Evolutionary conservation across 1,139 yeast species (phyloP), one percentile per base, ranked within the genome.

Genomic region (Waltiozyma sp.): DNA sequence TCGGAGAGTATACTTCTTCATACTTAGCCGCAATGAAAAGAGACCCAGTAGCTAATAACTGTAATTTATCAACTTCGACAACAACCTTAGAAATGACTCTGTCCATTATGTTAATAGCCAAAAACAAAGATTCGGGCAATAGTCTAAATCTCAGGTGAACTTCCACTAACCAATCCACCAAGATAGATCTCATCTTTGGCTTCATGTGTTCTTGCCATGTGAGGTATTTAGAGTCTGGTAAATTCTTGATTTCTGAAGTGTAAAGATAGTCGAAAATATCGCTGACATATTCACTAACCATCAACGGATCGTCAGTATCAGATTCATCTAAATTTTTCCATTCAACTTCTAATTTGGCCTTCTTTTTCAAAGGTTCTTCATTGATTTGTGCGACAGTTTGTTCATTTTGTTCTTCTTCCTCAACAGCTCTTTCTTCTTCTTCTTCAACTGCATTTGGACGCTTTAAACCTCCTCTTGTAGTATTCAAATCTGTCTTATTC

Each of bases 131-230:
- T 63, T 89, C 97, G 1, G 96, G 96, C 41, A 86, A 69, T 49
- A 89, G 70, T 52, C 93, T 73, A 63, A 89, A 89, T 57, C 87
- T 75, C 50, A 80, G 69, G 64, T 89, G 97, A 62, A 89, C 93
- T 60, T 88, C 95, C 16, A 88, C 88, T 51, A 89, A 70, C 97
- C 97, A 89, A 63, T 91, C 96, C 21, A 89, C 87, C 49, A 89
- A 67, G 40, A 89, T 85, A 14, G 91, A 84, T 51, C 96, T 74
- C 85, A 86, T 85, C 50, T 80, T 76, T 50, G 96, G 95, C 55
- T 82, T 77, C 51, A 86, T 64, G 46, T 78, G 79, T 45, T 72
- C 71, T 64, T 78, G 93, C 60, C 73, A 70, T 50, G 67, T 72
- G 51, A 87, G 66, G 56, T 86, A 87, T 51, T 77, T 73, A 10